Evolutionary conservation across 225 moss, liverwort and hornwort genomes (phyloP).

Genomic region (Thuidium tamariscinum): DNA sequence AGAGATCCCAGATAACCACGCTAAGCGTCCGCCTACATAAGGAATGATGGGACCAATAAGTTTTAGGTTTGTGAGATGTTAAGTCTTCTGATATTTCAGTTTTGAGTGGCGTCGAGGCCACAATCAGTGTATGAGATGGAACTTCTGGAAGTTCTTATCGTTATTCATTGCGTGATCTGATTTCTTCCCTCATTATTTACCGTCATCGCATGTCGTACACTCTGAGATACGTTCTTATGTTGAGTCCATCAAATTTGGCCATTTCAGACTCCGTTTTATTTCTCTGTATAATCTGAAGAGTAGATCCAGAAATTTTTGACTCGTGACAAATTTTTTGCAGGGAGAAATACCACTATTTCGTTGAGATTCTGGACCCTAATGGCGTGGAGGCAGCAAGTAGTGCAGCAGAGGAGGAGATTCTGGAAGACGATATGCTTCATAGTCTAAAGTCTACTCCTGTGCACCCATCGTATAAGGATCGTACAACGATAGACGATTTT

Average conservation of each 20-base stretch:
- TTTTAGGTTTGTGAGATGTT: not conserved
- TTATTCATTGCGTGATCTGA: not conserved
- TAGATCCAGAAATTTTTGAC: not conserved
- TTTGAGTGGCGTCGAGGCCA: not conserved
- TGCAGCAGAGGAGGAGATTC: conserved; percentile 63
- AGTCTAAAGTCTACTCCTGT: conserved; percentile 79
- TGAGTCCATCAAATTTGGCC: not conserved
- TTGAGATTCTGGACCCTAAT: conserved; percentile 57
- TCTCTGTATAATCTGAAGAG: not conserved
- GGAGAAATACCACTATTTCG: conserved; percentile 72
- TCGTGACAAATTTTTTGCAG: conserved; percentile 16
- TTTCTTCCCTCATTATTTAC: not conserved
- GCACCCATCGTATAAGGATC: conserved; percentile 75
- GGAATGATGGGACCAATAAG: not conserved
- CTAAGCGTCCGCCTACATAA: not conserved
- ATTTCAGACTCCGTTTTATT: not conserved
- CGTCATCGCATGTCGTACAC: not conserved
- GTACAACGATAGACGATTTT: conserved; percentile 93
- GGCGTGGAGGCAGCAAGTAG: conserved; percentile 54
- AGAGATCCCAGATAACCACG: not conserved
- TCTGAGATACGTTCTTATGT: not conserved
- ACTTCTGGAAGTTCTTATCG: not conserved
- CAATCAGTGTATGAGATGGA: not conserved
- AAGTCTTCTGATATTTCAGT: not conserved
- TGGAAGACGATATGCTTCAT: conserved; percentile 71